Evolutionary conservation across 805 yeast genomes (phyloP), one percentile per base, ranked within the genome.

Genomic region (Citeromyces matritensis): DNA sequence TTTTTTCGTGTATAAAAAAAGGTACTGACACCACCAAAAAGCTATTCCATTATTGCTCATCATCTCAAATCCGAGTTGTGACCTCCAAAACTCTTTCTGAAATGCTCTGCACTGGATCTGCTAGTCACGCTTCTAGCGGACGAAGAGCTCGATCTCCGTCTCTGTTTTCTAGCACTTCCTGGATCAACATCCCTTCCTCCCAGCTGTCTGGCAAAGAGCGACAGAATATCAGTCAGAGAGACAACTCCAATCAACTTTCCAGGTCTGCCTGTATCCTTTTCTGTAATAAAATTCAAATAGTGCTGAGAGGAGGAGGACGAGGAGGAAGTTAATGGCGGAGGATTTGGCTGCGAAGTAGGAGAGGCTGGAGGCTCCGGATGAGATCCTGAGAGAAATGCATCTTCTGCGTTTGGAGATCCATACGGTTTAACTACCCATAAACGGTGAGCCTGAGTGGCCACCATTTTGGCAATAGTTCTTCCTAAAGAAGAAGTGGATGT

Each of bases 371-470:
- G 6, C 5, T 15, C n/a, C n/a, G 26, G 11, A 6, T 26, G 15
- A 9, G 31, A 29, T 15, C 26, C 15, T 25, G 26, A 21, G 12
- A 24, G n/a, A 12, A 24, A 14, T 12, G 23, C 15, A 6, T 19
- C 26, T 13, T 26, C 26, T 10, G 15, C 25, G 4, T 14, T 13
- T 8, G 13, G 8, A 4, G 14, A 15, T 15, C 37, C 37, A 11
- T 50, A 59, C 8, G 74, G 77, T 41, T 74, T 80, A 12, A 79
- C 86, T 30, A 81, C 73, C 91, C 91, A 80, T 34, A 81, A 57
- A 50, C 98, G 68, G 56, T 88, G 98, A 2, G 95, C 72, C 51
- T 78, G 77, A 2, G 98, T 88, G 5, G 98, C 97, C 9, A 88
- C 97, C 42, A 88, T 61, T 51, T 91, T 88, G 23, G 97, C 97